Base-by-base conservation (phyloP, 495 filamentous ascomycete genomes). In the Staphylotrichum longicolle region DNA sequence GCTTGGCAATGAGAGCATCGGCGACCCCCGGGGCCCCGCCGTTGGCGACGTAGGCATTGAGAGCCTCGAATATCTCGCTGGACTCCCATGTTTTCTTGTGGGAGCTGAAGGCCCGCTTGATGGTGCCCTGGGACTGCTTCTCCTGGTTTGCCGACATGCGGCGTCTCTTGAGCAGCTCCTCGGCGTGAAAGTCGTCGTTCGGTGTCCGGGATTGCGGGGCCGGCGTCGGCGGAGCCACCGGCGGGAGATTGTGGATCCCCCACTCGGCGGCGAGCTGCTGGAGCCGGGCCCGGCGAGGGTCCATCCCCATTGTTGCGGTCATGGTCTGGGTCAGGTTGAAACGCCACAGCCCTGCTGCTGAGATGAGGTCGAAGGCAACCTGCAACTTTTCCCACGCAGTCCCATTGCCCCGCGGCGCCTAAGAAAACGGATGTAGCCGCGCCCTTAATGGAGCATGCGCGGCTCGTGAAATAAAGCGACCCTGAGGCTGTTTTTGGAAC, bases 81-180 rank as follows among this genome's bases (percentile, higher is more conserved):
- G 75, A 67, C 5, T 82, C 79, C 78, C 77, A 80, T 41, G 77
- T 72, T 62, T 79, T 80, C n/a, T 70, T 71, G 62, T 69, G 76
- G 4, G 75, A 73, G 3, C 74, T 72, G 46, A 82, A 80, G 5
- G 75, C 77, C 9, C 77, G 72, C 39, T 73, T 75, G 32, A 81
- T 63, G 11, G 69, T 60, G 20, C 70, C 72, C 55, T 77, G 75
- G 10, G 69, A 69, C 7, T 47, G 54, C 9, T 69, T 69, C 32
- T 73, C 63, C 33, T 68, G 67, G 14, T 60, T 63, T 10, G 70
- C 71, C 42, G 57, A 63, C 27, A 62, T 53, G 7, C 77, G 73
- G 34, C 70, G 78, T 3, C 72, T 71, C 66, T 77, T 76, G 48
- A 82, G 68, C 8, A 80, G 64, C 32, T 78, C 77, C 54, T 82